Evolutionary conservation across 148 eudicot genomes (phyloP), one percentile per base, ranked within the genome.

Genomic region (Salicornia ramosissima): DNA sequence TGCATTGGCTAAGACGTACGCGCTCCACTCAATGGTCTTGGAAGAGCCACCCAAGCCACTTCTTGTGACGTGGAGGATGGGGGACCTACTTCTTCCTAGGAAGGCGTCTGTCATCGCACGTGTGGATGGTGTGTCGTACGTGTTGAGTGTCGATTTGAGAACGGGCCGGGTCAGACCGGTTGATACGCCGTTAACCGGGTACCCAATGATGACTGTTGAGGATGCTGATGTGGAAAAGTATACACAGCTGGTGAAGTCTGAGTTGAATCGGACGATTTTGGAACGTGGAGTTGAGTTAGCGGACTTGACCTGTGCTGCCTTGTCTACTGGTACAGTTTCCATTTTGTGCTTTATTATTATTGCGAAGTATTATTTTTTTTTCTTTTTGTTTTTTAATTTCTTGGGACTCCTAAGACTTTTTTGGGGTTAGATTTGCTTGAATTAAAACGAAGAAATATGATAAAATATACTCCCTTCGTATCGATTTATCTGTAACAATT

Each of bases 171-270:
- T 90, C 46, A 71, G 25, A 8, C 46, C 45, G 0, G 65, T 63
- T n/a, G 85, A 80, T 3, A 51, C 71, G 10, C 59, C 57, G 1
- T 1, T 31, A 24, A 79, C 91, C 6, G 99, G 99, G 28, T 89
- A 86, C 71, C 99, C 99, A 71, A 80, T 76, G 5, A 87, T 95
- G 99, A 95, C 99, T 22, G 67, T 91, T 0, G 96, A 95, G 79
- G 99, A 95, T 63, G 91, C 91, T 93, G 77, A 71, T 0, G 62
- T 81, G 14, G 79, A 82, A 0, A 82, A 84, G 19, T 80, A 67
- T 77, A 94, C 91, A 1, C 99, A 93, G 19, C 79, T 95, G 1
- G 63, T 67, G 15, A 87, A 78, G 70, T 59, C 76, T 0, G 91
- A 76, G 59, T 95, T 95, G 49, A 95, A 95, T 77, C 90, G 83